A percentile compares a stretch with the other conserved stretches of the same genome.
phyloP scores from a whole-genome alignment of 169 alveolate species.

The Cryptosporidium felis region DNA sequence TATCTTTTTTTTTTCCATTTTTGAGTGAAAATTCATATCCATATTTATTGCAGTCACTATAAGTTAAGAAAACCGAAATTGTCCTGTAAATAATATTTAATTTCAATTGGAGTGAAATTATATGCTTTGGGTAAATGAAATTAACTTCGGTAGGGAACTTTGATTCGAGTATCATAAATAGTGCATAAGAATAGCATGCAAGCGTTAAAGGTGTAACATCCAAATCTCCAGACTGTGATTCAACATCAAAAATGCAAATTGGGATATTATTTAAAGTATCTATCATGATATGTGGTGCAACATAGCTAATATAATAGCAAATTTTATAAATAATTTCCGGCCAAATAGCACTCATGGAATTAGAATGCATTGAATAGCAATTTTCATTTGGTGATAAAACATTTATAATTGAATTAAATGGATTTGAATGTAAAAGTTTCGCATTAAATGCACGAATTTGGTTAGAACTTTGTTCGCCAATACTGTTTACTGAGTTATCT shows the following conservation, averaged over 20 bases:
- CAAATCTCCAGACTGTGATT: constrained; percentile 58
- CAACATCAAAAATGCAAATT: constrained; percentile 40
- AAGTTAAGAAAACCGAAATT: constrained; percentile 4
- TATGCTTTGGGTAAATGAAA: constrained; percentile 14
- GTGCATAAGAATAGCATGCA: constrained; percentile 43
- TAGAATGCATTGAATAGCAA: not conserved
- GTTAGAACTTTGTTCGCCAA: not conserved
- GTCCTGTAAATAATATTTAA: constrained; percentile 46
- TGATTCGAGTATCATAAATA: constrained; percentile 18
- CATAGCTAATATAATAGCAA: constrained; percentile 20
- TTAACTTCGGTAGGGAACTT: not conserved
- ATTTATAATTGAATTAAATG: not conserved
- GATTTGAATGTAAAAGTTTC: not conserved
- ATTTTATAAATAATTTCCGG: not conserved
- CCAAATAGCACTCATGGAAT: not conserved
- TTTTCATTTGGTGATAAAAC: not conserved
- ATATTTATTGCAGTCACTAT: constrained; percentile 7
- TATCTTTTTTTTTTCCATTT: not conserved
- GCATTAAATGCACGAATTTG: no score
- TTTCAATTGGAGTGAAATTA: constrained; percentile 28
- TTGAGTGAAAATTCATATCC: constrained; percentile 8
- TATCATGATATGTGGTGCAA: constrained; percentile 8
- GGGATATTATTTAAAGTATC: constrained; percentile 56
- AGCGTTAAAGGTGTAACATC: constrained; percentile 57
- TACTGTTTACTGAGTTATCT: not conserved